Conservation (phyloP, 202 grass and related monocot species). For the Carex arenaria region DNA sequence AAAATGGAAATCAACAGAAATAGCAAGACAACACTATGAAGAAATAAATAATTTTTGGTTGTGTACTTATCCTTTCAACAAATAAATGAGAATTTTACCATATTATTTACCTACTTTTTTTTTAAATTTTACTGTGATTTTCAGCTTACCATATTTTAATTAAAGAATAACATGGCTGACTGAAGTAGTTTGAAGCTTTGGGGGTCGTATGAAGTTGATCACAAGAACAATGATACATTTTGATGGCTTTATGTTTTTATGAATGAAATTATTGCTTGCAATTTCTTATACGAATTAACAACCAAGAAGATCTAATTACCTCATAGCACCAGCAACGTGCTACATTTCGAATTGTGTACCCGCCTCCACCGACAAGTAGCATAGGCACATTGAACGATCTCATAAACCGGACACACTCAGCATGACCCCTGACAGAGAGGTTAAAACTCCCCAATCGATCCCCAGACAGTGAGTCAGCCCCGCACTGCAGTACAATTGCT, state of each 20-base stretch:
- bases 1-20: conserved; percentile 1
- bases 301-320: conserved; percentile 27
- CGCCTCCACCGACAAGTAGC: conserved; percentile 78
- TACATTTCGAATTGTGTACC: conserved; percentile 92
- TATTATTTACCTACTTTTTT: neutral
- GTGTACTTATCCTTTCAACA: neutral
- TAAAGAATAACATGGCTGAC: neutral
- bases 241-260: neutral
- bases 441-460: conserved; percentile 96
- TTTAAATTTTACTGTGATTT: neutral
- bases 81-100: neutral
- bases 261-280: neutral
- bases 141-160: neutral
- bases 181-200: neutral
- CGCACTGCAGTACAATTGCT: conserved; percentile 81
- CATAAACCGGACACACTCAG: conserved; percentile 89
- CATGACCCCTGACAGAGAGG: conserved; percentile 80
- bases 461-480: conserved; percentile 81
- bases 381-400: conserved; percentile 94
- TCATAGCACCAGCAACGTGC: conserved; percentile 97
- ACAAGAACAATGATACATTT: neutral
- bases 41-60: neutral
- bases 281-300: neutral
- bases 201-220: neutral
- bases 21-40: neutral